These are phyloP conservation scores for Mediolabrus comicus DNA, from an alignment of 108 stramenopile species.

Conservation along the genomic window DNA sequence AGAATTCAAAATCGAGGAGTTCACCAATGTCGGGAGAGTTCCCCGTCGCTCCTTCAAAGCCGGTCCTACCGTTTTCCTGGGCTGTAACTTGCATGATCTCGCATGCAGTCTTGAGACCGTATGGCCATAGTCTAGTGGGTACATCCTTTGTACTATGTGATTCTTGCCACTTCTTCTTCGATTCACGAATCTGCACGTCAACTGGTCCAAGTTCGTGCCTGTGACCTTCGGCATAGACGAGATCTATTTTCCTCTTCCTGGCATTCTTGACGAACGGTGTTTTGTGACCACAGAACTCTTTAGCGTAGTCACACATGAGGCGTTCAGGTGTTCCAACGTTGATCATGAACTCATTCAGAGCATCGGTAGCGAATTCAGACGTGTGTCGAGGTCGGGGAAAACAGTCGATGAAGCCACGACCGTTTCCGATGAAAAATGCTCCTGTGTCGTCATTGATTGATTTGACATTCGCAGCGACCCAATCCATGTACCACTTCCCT, in stretches of 20 bases:
- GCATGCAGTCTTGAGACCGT: constrained; percentile 7
- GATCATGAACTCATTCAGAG: not conserved
- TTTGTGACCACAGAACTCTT: no score
- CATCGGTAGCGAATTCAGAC: no score
- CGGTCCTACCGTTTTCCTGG: not conserved
- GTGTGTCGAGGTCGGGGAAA: not conserved
- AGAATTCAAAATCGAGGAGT: constrained; percentile 45
- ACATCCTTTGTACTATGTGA: not conserved
- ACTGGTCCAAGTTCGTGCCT: no score
- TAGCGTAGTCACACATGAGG: not conserved
- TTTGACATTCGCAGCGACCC: no score
- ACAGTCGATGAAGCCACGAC: not conserved
- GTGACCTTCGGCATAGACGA: no score
- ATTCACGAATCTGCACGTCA: constrained; percentile 7
- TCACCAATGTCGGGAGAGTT: constrained; percentile 47
- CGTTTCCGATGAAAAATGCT: not conserved
- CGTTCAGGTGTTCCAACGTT: not conserved
- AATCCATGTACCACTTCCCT: no score
- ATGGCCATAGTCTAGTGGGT: constrained; percentile 30
- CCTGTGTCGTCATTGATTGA: not conserved
- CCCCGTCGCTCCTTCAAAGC: constrained; percentile 23
- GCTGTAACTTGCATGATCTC: constrained; percentile 15
- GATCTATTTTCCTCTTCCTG: no score
- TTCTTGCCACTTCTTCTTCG: constrained; percentile 1
- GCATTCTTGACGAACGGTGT: no score